Evolutionary conservation across 108 stramenopile genomes (phyloP), one percentile per base, ranked within the genome.

Genomic region (Craspedostauros australis): DNA sequence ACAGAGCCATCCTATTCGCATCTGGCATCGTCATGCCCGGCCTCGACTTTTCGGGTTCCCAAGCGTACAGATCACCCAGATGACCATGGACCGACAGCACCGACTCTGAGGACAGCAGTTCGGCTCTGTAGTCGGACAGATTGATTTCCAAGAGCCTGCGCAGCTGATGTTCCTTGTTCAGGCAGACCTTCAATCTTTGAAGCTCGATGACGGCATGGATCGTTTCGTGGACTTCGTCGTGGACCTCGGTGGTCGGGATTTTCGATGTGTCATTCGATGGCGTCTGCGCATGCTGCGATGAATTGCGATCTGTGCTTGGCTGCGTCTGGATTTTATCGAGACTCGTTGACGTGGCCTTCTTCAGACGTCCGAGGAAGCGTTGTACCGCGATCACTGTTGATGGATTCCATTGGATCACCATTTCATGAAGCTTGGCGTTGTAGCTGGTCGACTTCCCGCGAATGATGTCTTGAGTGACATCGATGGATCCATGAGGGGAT

Each of bases 91-190:
- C 32, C 21, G 33, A 38, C 40, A 66, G 52, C 11, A 50, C 50
- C 27, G 34, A 15, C 12, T 58, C 23, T 11, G 47, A 32, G 4
- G 33, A 32, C 9, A 64, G 39, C 12, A 77, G 42, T 15, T 36
- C 39, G 1, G 66, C 25, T 26, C 34, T 21, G 22, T 45, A 62
- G 20, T 30, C 20, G 7, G 57, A 37, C 19, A 79, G 19, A 1
- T 44, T 41, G n/a, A 61, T 15, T 33, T 70, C 64, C 2, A 86
- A 46, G 15, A 90, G 56, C 1, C 77, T 39, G 20, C 88, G 64
- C 31, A 75, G 39, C 42, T 90, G 81, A 46, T 86, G 73, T 34
- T 86, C 88, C 50, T 86, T 86, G 58, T 90, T 86, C 24, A 86
- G 48, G 39, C 69, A 68, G 2, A 82, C 18, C 27, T 60, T 48